Percentiles rank a stretch among this genome's conserved stretches.
phyloP scores from a whole-genome alignment of 805 yeast genomes.

The Torulaspora indica region DNA sequence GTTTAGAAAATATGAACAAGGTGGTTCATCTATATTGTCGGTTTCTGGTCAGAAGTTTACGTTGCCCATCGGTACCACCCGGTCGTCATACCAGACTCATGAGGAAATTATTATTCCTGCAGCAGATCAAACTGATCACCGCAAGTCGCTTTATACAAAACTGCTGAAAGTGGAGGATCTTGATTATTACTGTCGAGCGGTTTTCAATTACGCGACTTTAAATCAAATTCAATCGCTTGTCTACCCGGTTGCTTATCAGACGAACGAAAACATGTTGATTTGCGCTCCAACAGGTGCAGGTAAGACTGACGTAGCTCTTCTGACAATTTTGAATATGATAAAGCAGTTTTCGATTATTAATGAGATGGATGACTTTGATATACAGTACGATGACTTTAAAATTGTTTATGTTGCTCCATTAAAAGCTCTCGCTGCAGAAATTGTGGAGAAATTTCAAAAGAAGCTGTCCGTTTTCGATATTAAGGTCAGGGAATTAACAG shows the following conservation, averaged over 20 bases:
- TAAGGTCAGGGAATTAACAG: constrained; percentile 81
- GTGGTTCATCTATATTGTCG: constrained; percentile 53
- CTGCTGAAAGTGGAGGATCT: constrained; percentile 57
- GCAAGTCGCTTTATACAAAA: constrained; percentile 38
- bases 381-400: constrained; percentile 80
- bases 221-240: constrained; percentile 89
- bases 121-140: constrained; percentile 50
- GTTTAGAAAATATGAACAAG: constrained; percentile 62
- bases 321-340: constrained; percentile 74
- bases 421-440: constrained; percentile 94
- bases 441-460: constrained; percentile 80
- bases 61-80: constrained; percentile 75
- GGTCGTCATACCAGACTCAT: constrained; percentile 53
- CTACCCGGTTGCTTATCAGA: constrained; percentile 84
- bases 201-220: constrained; percentile 73
- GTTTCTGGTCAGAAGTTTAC: constrained; percentile 75
- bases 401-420: constrained; percentile 90
- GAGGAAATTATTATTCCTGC: constrained; percentile 86
- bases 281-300: constrained; percentile 99
- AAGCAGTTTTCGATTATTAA: constrained; percentile 60
- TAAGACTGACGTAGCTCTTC: constrained; percentile 87
- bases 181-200: constrained; percentile 76
- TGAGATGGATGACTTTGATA: constrained; percentile 49
- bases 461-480: constrained; percentile 82
- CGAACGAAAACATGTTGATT: constrained; percentile 90